Percentiles rank a stretch among this genome's conserved stretches.
Evolutionary conservation across 257 asterid species (phyloP).

Genomic region (Capsicum baccatum): DNA sequence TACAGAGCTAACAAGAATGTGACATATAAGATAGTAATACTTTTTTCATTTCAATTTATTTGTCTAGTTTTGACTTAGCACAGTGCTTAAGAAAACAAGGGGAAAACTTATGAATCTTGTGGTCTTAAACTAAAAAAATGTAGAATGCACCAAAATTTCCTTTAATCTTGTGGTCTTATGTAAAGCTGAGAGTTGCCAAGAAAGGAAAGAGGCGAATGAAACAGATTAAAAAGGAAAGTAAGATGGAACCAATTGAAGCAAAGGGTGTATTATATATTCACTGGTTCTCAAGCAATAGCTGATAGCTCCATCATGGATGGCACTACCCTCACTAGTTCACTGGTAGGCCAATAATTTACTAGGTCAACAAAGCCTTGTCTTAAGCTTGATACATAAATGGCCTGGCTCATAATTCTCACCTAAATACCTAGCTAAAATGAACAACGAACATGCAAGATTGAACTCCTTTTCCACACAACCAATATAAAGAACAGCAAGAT

Average conservation of each 20-base stretch:
- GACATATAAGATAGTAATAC: background rate
- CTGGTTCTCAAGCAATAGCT: constrained; percentile 21
- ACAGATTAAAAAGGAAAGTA: no score
- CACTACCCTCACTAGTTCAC: constrained; percentile 9
- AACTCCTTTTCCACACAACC: background rate
- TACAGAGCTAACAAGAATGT: background rate
- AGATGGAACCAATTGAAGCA: background rate
- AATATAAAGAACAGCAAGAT: background rate
- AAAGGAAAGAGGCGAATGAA: no score
- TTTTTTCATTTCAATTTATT: no score
- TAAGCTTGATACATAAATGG: background rate
- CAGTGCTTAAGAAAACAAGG: no score
- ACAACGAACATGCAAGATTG: background rate
- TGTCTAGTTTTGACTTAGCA: no score
- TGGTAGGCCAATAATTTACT: background rate
- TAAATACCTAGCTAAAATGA: background rate
- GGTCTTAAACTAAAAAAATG: no score
- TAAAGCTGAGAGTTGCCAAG: background rate
- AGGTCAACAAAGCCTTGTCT: background rate
- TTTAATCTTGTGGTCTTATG: background rate
- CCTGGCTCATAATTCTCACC: background rate
- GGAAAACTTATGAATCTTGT: no score
- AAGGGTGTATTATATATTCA: background rate
- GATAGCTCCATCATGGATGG: constrained; percentile 4
- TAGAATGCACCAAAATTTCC: background rate